Evolutionary conservation across 2,329 filamentous ascomycete genomes (phyloP).

Genomic region (Neodidymelliopsis sp.): DNA sequence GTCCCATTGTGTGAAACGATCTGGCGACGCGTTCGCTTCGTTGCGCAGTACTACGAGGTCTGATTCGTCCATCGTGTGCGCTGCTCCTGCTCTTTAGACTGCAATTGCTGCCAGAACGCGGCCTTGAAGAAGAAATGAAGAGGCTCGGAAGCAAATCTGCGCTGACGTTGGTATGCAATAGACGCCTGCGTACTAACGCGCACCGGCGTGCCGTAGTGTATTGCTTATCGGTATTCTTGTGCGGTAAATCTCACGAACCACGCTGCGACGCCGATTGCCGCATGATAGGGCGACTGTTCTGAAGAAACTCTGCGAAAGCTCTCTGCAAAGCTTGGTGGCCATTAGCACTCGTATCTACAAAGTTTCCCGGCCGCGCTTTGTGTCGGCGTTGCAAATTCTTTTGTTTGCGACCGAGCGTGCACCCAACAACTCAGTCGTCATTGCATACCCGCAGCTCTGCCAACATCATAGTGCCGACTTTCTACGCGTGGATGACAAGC

Average conservation of each 20-base stretch:
- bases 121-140: conserved; percentile 1
- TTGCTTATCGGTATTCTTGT: conserved; percentile 7
- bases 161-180: conserved; percentile 15
- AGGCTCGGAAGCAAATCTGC: not conserved
- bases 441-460: not conserved
- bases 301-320: no score
- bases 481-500: conserved; percentile 3
- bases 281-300: no score
- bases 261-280: not conserved
- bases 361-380: conserved; percentile 3
- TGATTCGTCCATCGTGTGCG: conserved; percentile 38
- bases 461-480: not conserved
- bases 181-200: conserved; percentile 8
- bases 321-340: not conserved
- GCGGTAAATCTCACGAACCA: conserved; percentile 1
- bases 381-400: conserved; percentile 7
- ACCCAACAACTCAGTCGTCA: not conserved
- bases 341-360: not conserved
- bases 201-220: conserved; percentile 11
- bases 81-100: not conserved
- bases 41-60: conserved; percentile 40
- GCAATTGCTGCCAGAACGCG: not conserved
- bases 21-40: conserved; percentile 38
- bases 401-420: conserved; percentile 9
- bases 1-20: conserved; percentile 41